Percentiles rank a stretch among this genome's conserved stretches.
phyloP scores from a whole-genome alignment of 345 rosid species.

The Salix exigua region DNA sequence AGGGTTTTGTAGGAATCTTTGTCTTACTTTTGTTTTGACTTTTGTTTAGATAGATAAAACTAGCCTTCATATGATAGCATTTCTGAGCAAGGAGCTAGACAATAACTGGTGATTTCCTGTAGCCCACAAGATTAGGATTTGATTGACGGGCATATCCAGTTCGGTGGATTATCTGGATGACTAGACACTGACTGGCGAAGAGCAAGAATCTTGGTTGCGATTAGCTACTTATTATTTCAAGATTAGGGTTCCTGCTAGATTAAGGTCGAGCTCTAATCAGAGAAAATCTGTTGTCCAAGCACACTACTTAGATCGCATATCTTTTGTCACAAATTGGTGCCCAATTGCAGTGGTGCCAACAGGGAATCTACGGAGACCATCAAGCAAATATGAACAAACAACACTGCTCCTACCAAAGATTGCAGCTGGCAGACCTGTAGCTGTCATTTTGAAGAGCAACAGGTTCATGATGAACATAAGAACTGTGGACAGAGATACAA shows the following conservation, averaged over 20 bases:
- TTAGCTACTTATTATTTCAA: too few relatives aligned
- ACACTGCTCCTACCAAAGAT: background rate
- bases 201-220: too few relatives aligned
- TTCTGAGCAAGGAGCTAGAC: background rate
- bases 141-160: background rate
- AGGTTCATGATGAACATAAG: background rate
- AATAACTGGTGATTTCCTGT: background rate
- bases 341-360: background rate
- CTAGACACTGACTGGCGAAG: too few relatives aligned
- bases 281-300: background rate
- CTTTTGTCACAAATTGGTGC: background rate
- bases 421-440: background rate
- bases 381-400: background rate
- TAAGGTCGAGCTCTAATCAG: background rate
- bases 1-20: too few relatives aligned
- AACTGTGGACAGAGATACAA: background rate
- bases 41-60: background rate
- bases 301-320: background rate
- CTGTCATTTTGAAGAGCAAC: background rate
- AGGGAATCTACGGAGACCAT: too few relatives aligned
- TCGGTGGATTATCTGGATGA: background rate
- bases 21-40: background rate
- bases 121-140: background rate
- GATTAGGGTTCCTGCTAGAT: background rate
- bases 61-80: too few relatives aligned